phyloP scores from a whole-genome alignment of 805 yeast genomes.

The Ogataea glucozyma region DNA sequence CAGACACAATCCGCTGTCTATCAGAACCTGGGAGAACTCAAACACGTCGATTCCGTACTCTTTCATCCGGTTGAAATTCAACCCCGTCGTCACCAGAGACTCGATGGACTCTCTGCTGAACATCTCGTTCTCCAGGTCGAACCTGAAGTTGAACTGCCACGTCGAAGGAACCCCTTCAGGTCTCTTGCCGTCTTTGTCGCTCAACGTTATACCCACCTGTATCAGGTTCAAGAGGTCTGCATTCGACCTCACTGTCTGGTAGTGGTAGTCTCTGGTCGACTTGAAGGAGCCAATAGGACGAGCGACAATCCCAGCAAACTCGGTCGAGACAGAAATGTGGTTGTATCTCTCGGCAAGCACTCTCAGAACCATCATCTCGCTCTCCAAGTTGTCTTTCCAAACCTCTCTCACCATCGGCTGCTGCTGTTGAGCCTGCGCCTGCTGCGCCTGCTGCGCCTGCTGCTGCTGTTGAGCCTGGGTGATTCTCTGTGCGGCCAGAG shows the following conservation, averaged over 20 bases:
- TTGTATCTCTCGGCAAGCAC: slow-evolving; percentile 57
- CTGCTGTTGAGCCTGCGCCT: slow-evolving; percentile 20
- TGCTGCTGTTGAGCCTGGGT: slow-evolving; percentile 20
- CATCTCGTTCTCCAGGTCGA: slow-evolving; percentile 79
- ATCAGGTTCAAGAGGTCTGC: slow-evolving; percentile 84
- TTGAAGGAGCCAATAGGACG: slow-evolving; percentile 94
- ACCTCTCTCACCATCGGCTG: slow-evolving; percentile 67
- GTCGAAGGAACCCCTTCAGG: slow-evolving; percentile 70
- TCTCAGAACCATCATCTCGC: slow-evolving; percentile 64
- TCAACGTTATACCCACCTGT: slow-evolving; percentile 78
- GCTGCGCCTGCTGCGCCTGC: slow-evolving; percentile 23
- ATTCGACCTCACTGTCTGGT: slow-evolving; percentile 90
- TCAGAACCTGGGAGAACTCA: slow-evolving; percentile 80
- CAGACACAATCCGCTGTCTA: slow-evolving; percentile 82
- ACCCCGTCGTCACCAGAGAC: slow-evolving; percentile 75
- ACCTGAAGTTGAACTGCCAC: slow-evolving; percentile 96
- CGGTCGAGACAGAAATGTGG: slow-evolving; percentile 75
- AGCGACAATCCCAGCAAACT: slow-evolving; percentile 94
- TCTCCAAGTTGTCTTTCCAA: slow-evolving; percentile 68
- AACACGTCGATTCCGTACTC: slow-evolving; percentile 75
- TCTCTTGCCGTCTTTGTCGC: slow-evolving; percentile 67
- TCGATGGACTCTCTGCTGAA: slow-evolving; percentile 83
- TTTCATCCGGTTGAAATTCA: slow-evolving; percentile 75
- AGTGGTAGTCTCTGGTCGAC: slow-evolving; percentile 88
- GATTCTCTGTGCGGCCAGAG: slow-evolving; percentile 24